phyloP scores from a whole-genome alignment of 768 basidiomycete genomes.

The Collybiopsis luxurians region DNA sequence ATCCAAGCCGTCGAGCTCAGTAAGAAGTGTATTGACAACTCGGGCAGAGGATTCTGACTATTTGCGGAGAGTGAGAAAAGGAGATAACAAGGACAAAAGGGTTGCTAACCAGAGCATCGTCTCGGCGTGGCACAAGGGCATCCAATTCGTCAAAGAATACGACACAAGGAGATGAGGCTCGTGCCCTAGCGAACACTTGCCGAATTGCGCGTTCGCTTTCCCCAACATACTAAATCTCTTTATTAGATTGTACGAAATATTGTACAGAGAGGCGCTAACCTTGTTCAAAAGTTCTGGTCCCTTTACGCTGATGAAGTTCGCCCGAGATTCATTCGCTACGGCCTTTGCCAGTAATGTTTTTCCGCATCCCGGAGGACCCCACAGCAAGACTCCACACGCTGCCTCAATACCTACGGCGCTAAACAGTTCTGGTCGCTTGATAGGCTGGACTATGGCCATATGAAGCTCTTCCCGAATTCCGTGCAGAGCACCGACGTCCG shows the following conservation, averaged over 20 bases:
- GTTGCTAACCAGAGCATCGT: slow-evolving; percentile 75
- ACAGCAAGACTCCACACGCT: slow-evolving; percentile 91
- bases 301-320: slow-evolving; percentile 98
- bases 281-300: slow-evolving; percentile 97
- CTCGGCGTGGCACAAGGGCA: slow-evolving; percentile 85
- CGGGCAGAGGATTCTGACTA: slow-evolving; percentile 92
- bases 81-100: not conserved
- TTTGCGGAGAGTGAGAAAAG: not conserved
- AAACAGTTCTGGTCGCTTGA: slow-evolving; percentile 87
- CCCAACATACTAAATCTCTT: slow-evolving; percentile 78
- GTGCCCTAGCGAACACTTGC: slow-evolving; percentile 90
- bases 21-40: slow-evolving; percentile 91
- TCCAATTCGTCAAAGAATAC: slow-evolving; percentile 97
- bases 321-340: slow-evolving; percentile 92
- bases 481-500: slow-evolving; percentile 91
- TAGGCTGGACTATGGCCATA: slow-evolving; percentile 97
- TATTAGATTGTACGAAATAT: not conserved
- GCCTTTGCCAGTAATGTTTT: slow-evolving; percentile 98
- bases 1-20: slow-evolving; percentile 92
- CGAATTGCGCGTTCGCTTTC: slow-evolving; percentile 95
- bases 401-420: slow-evolving; percentile 85
- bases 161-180: slow-evolving; percentile 91
- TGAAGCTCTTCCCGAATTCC: slow-evolving; percentile 86
- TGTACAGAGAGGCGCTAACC: slow-evolving; percentile 38
- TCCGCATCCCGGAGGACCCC: slow-evolving; percentile 98